Conservation (phyloP, 257 asterid species). For the Mitragyna speciosa region DNA sequence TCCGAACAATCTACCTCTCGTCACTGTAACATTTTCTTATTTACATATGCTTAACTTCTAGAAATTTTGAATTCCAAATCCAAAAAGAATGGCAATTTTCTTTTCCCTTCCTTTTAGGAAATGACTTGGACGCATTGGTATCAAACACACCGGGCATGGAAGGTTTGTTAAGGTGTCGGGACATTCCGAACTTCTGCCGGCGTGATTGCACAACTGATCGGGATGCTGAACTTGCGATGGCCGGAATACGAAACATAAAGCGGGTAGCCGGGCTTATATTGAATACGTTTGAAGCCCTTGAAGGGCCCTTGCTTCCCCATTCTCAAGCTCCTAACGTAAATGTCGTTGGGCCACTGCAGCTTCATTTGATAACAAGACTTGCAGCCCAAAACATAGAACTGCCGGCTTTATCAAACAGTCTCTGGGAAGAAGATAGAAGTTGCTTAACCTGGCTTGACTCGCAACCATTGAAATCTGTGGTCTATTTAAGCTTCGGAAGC, state of each 20-base stretch:
- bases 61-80: too few species aligned
- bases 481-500: conserved; percentile 35
- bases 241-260: not conserved
- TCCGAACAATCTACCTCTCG: too few species aligned
- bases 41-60: too few species aligned
- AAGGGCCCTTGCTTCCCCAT: conserved; percentile 7
- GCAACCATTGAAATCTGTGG: conserved; percentile 26
- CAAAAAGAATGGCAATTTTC: too few species aligned
- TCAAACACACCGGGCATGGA: conserved; percentile 28
- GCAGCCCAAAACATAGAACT: not conserved
- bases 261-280: conserved; percentile 25
- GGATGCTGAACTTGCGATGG: not conserved
- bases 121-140: conserved; percentile 13
- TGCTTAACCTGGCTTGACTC: conserved; percentile 33
- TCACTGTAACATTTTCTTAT: too few species aligned
- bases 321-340: conserved; percentile 5
- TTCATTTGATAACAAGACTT: conserved; percentile 7
- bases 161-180: conserved; percentile 22
- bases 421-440: conserved; percentile 29
- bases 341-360: conserved; percentile 25
- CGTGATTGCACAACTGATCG: not conserved
- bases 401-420: conserved; percentile 16
- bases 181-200: conserved; percentile 26
- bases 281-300: conserved; percentile 26
- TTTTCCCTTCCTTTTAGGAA: not conserved